These are phyloP conservation scores for Ananas comosus DNA, from an alignment of 176 grass and related monocot genomes.

Conservation along the genomic window DNA sequence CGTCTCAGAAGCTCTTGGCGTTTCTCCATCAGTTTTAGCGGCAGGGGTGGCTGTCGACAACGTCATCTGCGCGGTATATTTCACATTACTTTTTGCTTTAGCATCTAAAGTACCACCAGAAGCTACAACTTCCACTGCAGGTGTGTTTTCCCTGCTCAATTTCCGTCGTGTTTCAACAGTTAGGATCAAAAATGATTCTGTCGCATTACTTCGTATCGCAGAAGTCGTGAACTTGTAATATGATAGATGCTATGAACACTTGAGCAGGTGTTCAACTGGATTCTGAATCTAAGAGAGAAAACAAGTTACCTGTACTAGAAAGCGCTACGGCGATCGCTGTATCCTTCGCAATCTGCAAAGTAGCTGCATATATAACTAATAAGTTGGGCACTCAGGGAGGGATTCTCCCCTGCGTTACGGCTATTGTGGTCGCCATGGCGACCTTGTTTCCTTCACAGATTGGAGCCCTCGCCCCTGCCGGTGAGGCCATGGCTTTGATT, in stretches of 20 bases:
- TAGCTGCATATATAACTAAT: constrained; percentile 31
- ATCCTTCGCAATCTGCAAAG: constrained; percentile 74
- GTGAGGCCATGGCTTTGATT: constrained; percentile 73
- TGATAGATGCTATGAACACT: not conserved
- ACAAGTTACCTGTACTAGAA: constrained; percentile 39
- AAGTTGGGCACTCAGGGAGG: constrained; percentile 44
- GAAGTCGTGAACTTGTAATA: not conserved
- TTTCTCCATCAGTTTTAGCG: constrained; percentile 56
- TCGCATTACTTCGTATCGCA: not conserved
- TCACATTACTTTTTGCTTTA: constrained; percentile 63
- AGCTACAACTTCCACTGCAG: constrained; percentile 23
- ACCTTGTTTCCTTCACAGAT: constrained; percentile 58
- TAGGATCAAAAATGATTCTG: not conserved
- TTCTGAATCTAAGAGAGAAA: constrained; percentile 9
- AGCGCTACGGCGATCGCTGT: constrained; percentile 57
- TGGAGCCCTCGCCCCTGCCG: constrained; percentile 44
- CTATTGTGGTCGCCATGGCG: constrained; percentile 55
- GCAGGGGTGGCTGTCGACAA: constrained; percentile 87
- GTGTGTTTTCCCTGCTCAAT: constrained; percentile 1
- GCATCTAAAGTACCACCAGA: constrained; percentile 70
- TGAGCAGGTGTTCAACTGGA: constrained; percentile 19
- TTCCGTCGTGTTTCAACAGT: not conserved
- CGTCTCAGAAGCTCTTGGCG: constrained; percentile 47
- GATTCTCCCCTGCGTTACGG: constrained; percentile 61
- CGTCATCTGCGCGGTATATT: constrained; percentile 75